phyloP scores from a whole-genome alignment of 2,329 filamentous ascomycete species.

The Colletotrichum salicis region DNA sequence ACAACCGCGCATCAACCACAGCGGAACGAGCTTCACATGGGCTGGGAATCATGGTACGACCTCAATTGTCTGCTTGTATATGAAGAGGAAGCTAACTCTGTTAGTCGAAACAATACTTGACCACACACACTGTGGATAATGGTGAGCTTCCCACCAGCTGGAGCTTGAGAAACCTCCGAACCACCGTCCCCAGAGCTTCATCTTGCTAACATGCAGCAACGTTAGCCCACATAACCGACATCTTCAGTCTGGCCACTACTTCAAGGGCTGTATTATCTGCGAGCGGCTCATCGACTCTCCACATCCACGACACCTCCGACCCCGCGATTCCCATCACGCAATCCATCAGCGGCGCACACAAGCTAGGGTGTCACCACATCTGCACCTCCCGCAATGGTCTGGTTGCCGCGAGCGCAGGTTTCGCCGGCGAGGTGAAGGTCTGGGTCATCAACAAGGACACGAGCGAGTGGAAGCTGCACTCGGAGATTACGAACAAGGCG shows the following conservation, averaged over 20 bases:
- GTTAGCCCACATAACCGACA: slow-evolving; percentile 82
- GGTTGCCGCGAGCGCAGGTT: slow-evolving; percentile 84
- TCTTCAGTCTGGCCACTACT: slow-evolving; percentile 85
- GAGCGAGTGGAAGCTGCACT: slow-evolving; percentile 63
- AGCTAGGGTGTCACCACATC: slow-evolving; percentile 91
- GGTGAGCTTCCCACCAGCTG: slow-evolving; percentile 60
- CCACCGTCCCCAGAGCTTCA: not conserved
- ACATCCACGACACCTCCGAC: slow-evolving; percentile 79
- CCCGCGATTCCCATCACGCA: slow-evolving; percentile 82
- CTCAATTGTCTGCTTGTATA: not conserved
- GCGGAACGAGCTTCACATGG: slow-evolving; percentile 44
- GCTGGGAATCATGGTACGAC: slow-evolving; percentile 52
- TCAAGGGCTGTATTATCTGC: slow-evolving; percentile 80
- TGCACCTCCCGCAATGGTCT: slow-evolving; percentile 75
- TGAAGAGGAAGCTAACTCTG: slow-evolving; percentile 32
- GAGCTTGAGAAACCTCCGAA: not conserved
- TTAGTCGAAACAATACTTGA: slow-evolving; percentile 98
- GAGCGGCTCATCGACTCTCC: slow-evolving; percentile 84
- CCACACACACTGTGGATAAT: slow-evolving; percentile 88
- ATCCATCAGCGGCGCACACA: slow-evolving; percentile 82
- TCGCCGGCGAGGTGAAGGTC: slow-evolving; percentile 87
- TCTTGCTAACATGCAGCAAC: not conserved
- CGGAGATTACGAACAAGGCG: slow-evolving; percentile 54
- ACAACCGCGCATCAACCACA: slow-evolving; percentile 38
- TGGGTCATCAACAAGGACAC: slow-evolving; percentile 74